phyloP scores from a whole-genome alignment of 257 asterid species.

The Eucommia ulmoides region DNA sequence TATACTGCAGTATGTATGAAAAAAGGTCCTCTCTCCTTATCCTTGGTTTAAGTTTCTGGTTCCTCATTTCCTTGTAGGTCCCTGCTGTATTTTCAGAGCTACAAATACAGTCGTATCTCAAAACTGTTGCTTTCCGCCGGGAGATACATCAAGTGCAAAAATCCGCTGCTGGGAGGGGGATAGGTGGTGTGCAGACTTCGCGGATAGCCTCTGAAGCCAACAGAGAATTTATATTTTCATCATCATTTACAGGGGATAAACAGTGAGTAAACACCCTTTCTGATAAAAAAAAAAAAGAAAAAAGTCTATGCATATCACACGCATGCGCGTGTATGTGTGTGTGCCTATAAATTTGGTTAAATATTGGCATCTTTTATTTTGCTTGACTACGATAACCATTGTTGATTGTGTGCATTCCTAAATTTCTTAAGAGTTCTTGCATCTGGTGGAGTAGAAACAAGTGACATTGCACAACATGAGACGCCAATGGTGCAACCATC shows the following conservation, averaged over 20 bases:
- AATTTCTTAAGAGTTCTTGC: conserved; percentile 47
- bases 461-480: conserved; percentile 24
- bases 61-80: conserved; percentile 40
- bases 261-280: conserved; percentile 32
- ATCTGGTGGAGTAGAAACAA: conserved; percentile 52
- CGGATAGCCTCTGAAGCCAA: conserved; percentile 97
- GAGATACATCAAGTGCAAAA: conserved; percentile 90
- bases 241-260: conserved; percentile 83
- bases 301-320: no score
- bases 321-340: no score
- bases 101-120: conserved; percentile 89
- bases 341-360: no score
- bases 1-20: no score
- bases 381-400: background rate
- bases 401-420: conserved; percentile 7
- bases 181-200: conserved; percentile 80
- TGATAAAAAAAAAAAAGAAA: no score
- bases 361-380: conserved; percentile 1
- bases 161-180: conserved; percentile 86
- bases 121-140: conserved; percentile 96
- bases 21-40: no score
- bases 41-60: no score
- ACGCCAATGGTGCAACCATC: conserved; percentile 22
- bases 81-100: conserved; percentile 89
- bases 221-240: conserved; percentile 84